Evolutionary conservation across 2,329 filamentous ascomycete genomes (phyloP), one percentile per base, ranked within the genome.

Genomic region (Colletotrichum chlorophyti): DNA sequence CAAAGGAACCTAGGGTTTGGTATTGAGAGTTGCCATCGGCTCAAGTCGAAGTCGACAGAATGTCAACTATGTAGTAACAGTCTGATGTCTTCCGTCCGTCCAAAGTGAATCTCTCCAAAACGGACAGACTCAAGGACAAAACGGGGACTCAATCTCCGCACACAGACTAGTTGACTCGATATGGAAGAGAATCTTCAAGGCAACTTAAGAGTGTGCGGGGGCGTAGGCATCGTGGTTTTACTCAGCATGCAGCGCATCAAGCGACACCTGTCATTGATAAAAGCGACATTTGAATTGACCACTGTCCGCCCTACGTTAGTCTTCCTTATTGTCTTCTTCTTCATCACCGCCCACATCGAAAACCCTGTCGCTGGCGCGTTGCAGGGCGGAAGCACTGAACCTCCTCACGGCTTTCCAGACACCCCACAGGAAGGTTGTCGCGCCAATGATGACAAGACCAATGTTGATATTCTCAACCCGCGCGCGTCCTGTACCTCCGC

Each of bases 181-280:
- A 94, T 84, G 84, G 90, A 83, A 78, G 79, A 84, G 82, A 80
- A 81, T 73, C 77, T 78, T 86, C 84, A 84, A 93, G 91, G 85
- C 91, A 96, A 95, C 93, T 97, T 90, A 97, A 96, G 89, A 90
- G 91, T 89, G 90, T 94, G 92, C 92, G 90, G 73, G 45, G n/a
- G n/a, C n/a, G 19, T 19, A n/a, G 17, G 9, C n/a, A 26, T 45
- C 43, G 21, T 31, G 9, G 32, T 5, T n/a, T n/a, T 8, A 26
- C 32, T 60, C 48, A 15, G 50, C 49, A 49, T 58, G 35, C 17
- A 58, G 37, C 24, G 58, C 48, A 23, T 46, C 26, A 54, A 62
- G 31, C 43, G 40, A 23, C 23, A 45, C 51, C 49, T 62, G 60
- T 63, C 43, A 32, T 12, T 19, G 15, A 41, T 37, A 52, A 62